These are phyloP conservation scores for Colletotrichum spinosum DNA, from an alignment of 2,329 filamentous ascomycete species.

Conservation along the genomic window DNA sequence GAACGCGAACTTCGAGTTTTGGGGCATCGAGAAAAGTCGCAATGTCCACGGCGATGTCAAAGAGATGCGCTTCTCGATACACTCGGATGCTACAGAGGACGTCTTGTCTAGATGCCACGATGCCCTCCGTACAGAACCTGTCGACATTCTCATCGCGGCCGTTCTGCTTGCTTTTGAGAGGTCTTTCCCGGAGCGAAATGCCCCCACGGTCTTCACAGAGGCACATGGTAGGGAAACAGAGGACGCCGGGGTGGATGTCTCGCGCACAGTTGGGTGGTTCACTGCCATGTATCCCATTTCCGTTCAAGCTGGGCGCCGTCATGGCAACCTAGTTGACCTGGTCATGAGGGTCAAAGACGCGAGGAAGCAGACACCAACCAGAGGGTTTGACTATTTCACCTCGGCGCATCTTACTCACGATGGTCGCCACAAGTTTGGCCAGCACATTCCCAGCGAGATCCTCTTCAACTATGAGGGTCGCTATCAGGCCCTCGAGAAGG, in stretches of 20 bases:
- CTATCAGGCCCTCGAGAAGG: constrained; percentile 56
- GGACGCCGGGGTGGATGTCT: constrained; percentile 44
- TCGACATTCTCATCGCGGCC: constrained; percentile 50
- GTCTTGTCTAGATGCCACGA: constrained; percentile 41
- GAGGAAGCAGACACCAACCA: constrained; percentile 27
- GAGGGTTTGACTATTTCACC: constrained; percentile 27
- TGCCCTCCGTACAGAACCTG: constrained; percentile 45
- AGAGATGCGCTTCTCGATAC: constrained; percentile 26
- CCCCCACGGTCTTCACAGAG: constrained; percentile 47
- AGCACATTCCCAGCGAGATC: constrained; percentile 56
- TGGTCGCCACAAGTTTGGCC: constrained; percentile 3
- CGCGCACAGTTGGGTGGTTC: constrained; percentile 53
- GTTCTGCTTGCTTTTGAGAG: constrained; percentile 43
- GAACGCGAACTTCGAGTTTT: constrained; percentile 40
- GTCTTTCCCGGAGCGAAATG: constrained; percentile 44
- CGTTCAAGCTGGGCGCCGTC: constrained; percentile 2
- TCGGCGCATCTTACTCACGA: not conserved
- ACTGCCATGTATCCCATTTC: constrained; percentile 49
- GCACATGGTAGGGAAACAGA: constrained; percentile 51
- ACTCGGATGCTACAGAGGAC: constrained; percentile 31
- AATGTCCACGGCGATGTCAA: constrained; percentile 42
- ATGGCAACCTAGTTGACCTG: constrained; percentile 16
- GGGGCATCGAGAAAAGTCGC: constrained; percentile 39
- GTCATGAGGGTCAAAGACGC: constrained; percentile 41
- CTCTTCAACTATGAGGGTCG: constrained; percentile 62